Percentiles rank a stretch among this genome's conserved stretches.
These are phyloP conservation scores for Steccherinum ochraceum DNA, from an alignment of 768 basidiomycete genomes.

Conservation along the genomic window DNA sequence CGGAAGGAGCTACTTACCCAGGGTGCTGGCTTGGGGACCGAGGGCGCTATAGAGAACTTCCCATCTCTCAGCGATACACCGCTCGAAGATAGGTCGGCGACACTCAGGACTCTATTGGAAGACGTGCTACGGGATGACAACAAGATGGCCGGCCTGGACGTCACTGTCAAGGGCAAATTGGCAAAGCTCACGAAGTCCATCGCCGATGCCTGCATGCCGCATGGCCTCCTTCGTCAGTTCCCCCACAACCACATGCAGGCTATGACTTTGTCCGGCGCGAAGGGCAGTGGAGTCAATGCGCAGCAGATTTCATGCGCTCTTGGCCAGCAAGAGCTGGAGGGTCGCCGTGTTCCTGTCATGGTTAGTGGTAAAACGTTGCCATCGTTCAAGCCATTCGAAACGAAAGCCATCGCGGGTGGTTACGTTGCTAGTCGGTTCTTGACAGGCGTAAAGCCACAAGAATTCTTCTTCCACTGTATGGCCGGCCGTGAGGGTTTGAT, in stretches of 20 bases:
- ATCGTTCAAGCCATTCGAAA: conserved; percentile 95
- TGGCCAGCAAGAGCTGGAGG: conserved; percentile 97
- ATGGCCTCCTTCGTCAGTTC: conserved; percentile 85
- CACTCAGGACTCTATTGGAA: conserved; percentile 67
- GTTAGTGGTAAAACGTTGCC: conserved; percentile 98
- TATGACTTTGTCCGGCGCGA: conserved; percentile 97
- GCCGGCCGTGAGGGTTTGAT: conserved; percentile 98
- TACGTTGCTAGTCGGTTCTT: conserved; percentile 98
- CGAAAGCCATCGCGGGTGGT: conserved; percentile 96
- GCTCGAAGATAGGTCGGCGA: conserved; percentile 45
- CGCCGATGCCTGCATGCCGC: conserved; percentile 81
- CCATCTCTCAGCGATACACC: conserved; percentile 57
- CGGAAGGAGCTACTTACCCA: conserved; percentile 62
- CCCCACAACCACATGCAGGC: conserved; percentile 99
- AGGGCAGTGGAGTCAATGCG: conserved; percentile 96
- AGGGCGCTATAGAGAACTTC: conserved; percentile 87
- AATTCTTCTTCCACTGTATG: conserved; percentile 99
- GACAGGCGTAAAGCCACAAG: conserved; percentile 96
- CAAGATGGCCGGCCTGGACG: conserved; percentile 96
- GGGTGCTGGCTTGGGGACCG: conserved; percentile 70
- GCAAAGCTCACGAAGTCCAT: conserved; percentile 86
- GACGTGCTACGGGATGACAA: conserved; percentile 92
- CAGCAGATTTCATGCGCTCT: conserved; percentile 97
- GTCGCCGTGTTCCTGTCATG: conserved; percentile 98
- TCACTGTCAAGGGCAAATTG: conserved; percentile 83